These are phyloP conservation scores for Lanmaoa rubissima DNA, from an alignment of 768 basidiomycete genomes.

Conservation along the genomic window DNA sequence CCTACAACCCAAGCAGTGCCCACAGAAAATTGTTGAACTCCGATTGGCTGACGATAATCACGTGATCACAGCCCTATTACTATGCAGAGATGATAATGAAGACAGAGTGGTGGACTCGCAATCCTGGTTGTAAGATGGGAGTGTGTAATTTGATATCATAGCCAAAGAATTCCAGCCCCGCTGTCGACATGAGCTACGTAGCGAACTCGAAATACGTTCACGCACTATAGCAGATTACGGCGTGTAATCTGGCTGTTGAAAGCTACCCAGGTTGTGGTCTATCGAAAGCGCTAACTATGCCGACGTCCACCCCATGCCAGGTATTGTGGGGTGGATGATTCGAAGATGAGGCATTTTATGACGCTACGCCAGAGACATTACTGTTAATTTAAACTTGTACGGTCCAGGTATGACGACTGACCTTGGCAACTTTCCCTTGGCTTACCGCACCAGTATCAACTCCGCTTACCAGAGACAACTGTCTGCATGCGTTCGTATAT, in stretches of 20 bases:
- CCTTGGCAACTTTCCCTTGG: neutral
- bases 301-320: neutral
- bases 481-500: constrained; percentile 58
- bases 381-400: neutral
- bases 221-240: constrained; percentile 15
- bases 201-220: constrained; percentile 1
- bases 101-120: neutral
- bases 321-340: neutral
- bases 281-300: constrained; percentile 3
- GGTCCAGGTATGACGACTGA: neutral
- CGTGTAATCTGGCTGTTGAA: neutral
- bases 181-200: constrained; percentile 12
- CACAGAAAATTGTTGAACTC: constrained; percentile 13
- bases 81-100: neutral
- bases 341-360: neutral
- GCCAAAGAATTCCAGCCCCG: no score
- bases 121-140: neutral
- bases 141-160: constrained; percentile 1
- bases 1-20: constrained; percentile 6
- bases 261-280: neutral
- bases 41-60: constrained; percentile 12
- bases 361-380: neutral
- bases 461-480: constrained; percentile 20
- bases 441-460: neutral
- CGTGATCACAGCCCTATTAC: constrained; percentile 2